Evolutionary conservation across 1,139 yeast species (phyloP), one percentile per base, ranked within the genome.

Genomic region (Diutina scorzettiae): DNA sequence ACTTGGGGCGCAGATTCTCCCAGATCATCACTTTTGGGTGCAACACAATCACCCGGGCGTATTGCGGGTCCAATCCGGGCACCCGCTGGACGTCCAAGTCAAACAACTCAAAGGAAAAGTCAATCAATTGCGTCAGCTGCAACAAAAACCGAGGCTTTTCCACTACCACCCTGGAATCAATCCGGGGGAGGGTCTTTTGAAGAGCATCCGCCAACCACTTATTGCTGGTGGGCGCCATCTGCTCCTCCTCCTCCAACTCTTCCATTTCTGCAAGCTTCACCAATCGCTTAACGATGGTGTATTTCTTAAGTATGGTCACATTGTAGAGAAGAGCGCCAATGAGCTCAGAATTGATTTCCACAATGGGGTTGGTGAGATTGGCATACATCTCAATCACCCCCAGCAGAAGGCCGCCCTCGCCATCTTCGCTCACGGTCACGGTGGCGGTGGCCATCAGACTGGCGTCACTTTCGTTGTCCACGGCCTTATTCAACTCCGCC

Each of bases 311-410:
- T 14, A 23, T 14, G n/a, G 19, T 9, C 2, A 21, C 1, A 46
- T 64, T 68, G 51, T 58, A 72, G 32, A 59, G 62, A 57, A 57
- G 53, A 17, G 50, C 66, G 52, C 61, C 73, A 56, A 53, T 67
- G 59, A 52, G 78, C 12, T 48, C 58, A 2, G 76, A 57, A 48
- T 71, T 71, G 40, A 77, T 64, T 43, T 74, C 75, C 4, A 76
- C 45, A 9, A 71, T 64, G 1, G 76, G 69, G 32, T 73, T 67
- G 14, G 76, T 68, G 30, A 70, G 62, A 0, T 76, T 62, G n/a
- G 69, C 54, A 43, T 63, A 64, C 7, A 63, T 46, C 43, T 64
- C 72, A 18, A 64, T 52, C 2, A 63, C 61, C 45, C 67, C 63
- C 48, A 63, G 54, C 47, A 61, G 53, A 46, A 55, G 50, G 1